Conservation (phyloP, 176 grass and related monocot species). For the Cenchrus americanus region DNA sequence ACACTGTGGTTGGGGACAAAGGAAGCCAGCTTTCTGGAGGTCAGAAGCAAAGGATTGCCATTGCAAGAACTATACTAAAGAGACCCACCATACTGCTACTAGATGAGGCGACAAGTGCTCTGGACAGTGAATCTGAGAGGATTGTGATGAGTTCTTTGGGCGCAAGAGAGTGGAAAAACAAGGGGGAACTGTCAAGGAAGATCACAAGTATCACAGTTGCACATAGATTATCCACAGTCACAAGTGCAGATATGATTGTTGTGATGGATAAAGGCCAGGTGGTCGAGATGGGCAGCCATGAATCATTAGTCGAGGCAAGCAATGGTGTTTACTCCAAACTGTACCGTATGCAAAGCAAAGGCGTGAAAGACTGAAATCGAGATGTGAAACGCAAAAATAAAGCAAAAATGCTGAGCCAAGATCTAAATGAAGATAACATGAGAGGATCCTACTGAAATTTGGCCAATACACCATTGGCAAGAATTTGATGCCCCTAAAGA, state of each 20-base stretch:
- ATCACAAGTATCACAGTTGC: conserved; percentile 64
- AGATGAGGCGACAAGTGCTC: conserved; percentile 67
- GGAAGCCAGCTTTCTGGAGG: conserved; percentile 67
- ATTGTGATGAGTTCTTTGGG: conserved; percentile 45
- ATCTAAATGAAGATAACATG: neutral
- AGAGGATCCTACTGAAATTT: neutral
- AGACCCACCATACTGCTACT: conserved; percentile 59
- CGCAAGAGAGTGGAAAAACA: conserved; percentile 43
- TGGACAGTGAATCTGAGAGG: conserved; percentile 59
- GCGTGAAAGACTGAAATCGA: conserved; percentile 31
- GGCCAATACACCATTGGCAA: conserved; percentile 1
- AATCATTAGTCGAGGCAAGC: conserved; percentile 21
- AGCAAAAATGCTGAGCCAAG: neutral
- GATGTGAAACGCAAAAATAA: neutral
- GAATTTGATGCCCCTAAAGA: conserved; percentile 1
- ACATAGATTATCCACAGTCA: conserved; percentile 62
- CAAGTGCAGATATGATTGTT: conserved; percentile 45
- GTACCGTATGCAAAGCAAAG: conserved; percentile 54
- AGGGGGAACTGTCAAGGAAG: conserved; percentile 16
- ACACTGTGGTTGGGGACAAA: conserved; percentile 60
- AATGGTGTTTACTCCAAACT: conserved; percentile 56
- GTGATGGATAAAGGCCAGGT: conserved; percentile 64
- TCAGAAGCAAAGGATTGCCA: conserved; percentile 69
- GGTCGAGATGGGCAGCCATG: conserved; percentile 48
- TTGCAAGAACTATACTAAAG: conserved; percentile 62